Conservation (phyloP, 768 basidiomycete genomes). For the Phaeotremella skinneri region DNA sequence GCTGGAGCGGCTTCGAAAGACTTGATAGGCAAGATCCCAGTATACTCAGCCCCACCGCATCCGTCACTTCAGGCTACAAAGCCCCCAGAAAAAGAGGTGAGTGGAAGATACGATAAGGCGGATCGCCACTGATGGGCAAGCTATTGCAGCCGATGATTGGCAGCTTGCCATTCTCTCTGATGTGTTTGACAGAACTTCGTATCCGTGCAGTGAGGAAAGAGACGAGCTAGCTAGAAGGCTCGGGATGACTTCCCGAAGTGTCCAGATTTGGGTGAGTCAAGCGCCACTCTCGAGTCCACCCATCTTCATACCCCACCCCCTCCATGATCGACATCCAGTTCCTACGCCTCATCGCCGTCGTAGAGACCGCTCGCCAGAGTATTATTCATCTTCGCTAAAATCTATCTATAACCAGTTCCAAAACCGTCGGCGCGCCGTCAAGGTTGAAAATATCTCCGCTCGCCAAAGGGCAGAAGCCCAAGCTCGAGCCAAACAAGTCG, state of each 20-base stretch:
- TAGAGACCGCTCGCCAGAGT: background rate
- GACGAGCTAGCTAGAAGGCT: constrained; percentile 27
- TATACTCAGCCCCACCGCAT: background rate
- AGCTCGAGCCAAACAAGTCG: constrained; percentile 1
- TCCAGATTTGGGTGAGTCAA: constrained; percentile 43
- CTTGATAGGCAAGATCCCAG: too few species aligned
- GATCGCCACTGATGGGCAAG: background rate
- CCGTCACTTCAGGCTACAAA: constrained; percentile 15
- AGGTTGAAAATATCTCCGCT: constrained; percentile 36
- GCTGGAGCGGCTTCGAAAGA: too few species aligned
- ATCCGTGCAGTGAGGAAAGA: constrained; percentile 38
- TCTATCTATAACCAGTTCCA: constrained; percentile 33
- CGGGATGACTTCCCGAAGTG: constrained; percentile 40
- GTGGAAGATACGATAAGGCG: background rate
- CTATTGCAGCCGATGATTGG: constrained; percentile 29
- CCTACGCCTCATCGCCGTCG: background rate
- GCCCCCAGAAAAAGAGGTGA: constrained; percentile 32
- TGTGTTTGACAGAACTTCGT: constrained; percentile 29
- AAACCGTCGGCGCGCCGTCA: constrained; percentile 36
- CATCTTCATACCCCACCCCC: background rate
- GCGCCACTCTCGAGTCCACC: background rate
- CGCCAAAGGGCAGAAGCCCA: constrained; percentile 26
- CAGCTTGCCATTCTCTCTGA: constrained; percentile 28
- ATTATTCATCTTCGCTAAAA: background rate
- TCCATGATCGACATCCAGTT: background rate